Conservation (phyloP, 1,139 yeast species). For the Candida albicans region DNA sequence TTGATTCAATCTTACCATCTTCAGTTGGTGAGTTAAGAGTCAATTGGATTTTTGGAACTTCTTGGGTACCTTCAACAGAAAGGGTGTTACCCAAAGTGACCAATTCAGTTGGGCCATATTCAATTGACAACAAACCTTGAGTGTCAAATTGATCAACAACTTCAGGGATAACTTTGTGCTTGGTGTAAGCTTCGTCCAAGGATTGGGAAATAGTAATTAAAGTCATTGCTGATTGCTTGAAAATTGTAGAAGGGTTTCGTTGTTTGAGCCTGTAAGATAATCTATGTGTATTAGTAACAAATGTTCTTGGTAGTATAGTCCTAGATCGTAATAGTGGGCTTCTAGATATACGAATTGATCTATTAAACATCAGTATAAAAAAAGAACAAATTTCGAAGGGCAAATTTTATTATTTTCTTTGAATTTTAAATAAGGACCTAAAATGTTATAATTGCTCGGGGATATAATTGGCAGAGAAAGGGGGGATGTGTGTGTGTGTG, state of each 20-base stretch:
- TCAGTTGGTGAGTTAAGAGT: conserved; percentile 52
- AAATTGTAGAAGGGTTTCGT: conserved; percentile 2
- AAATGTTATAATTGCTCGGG: too few relatives aligned
- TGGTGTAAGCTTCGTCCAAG: conserved; percentile 58
- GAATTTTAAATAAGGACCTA: too few relatives aligned
- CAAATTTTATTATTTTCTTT: not conserved
- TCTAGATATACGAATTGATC: conserved; percentile 8
- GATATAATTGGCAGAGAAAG: too few relatives aligned
- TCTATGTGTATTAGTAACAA: not conserved
- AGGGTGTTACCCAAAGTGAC: conserved; percentile 83
- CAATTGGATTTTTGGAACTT: conserved; percentile 63
- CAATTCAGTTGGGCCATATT: conserved; percentile 52
- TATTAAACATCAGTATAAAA: conserved; percentile 10
- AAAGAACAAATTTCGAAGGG: not conserved
- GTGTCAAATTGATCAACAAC: conserved; percentile 51
- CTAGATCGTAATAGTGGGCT: conserved; percentile 4
- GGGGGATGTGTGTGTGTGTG: too few relatives aligned
- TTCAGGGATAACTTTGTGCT: conserved; percentile 64
- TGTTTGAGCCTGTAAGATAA: not conserved
- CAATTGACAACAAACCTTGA: conserved; percentile 48
- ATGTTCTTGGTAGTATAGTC: not conserved
- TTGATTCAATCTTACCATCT: conserved; percentile 36
- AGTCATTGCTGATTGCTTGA: conserved; percentile 14
- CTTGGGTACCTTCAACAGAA: conserved; percentile 63
- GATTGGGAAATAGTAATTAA: conserved; percentile 64